These are phyloP conservation scores for Zancudomyces culisetae DNA, from an alignment of 371 early-diverging fungal species.

Conservation along the genomic window DNA sequence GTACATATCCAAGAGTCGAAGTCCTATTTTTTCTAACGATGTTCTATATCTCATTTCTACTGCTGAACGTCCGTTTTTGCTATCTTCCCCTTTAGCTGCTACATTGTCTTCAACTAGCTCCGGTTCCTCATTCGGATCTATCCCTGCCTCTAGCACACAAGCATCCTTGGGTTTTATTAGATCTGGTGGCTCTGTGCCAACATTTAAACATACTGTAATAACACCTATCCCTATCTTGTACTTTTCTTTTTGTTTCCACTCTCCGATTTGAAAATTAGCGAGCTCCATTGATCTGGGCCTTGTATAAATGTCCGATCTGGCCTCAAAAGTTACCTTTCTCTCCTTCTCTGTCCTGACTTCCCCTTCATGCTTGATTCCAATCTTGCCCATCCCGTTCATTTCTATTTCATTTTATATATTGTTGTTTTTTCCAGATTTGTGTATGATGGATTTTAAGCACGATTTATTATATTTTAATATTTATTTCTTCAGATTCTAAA, in stretches of 20 bases:
- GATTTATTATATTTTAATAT: no score
- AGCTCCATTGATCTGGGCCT: constrained; percentile 18
- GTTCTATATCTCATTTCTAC: background rate
- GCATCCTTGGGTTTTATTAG: constrained; percentile 70
- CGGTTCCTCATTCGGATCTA: constrained; percentile 53
- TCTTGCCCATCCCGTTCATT: no score
- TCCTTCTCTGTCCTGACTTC: no score
- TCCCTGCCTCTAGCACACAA: constrained; percentile 87
- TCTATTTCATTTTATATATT: no score
- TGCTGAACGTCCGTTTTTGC: background rate
- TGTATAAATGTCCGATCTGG: constrained; percentile 16
- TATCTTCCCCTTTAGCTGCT: background rate
- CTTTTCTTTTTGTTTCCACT: constrained; percentile 40
- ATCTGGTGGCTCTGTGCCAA: constrained; percentile 94
- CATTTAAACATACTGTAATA: constrained; percentile 79
- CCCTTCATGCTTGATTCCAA: no score
- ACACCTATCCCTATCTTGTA: constrained; percentile 39
- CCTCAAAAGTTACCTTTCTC: background rate
- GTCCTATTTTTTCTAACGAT: constrained; percentile 3
- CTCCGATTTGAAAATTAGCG: constrained; percentile 17
- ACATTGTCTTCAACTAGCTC: background rate
- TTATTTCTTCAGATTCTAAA: no score
- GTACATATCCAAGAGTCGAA: background rate
- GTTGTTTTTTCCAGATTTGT: no score
- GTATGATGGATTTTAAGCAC: no score